Evolutionary conservation across 495 filamentous ascomycete genomes (phyloP).

Genomic region (Geopyxis carbonaria): DNA sequence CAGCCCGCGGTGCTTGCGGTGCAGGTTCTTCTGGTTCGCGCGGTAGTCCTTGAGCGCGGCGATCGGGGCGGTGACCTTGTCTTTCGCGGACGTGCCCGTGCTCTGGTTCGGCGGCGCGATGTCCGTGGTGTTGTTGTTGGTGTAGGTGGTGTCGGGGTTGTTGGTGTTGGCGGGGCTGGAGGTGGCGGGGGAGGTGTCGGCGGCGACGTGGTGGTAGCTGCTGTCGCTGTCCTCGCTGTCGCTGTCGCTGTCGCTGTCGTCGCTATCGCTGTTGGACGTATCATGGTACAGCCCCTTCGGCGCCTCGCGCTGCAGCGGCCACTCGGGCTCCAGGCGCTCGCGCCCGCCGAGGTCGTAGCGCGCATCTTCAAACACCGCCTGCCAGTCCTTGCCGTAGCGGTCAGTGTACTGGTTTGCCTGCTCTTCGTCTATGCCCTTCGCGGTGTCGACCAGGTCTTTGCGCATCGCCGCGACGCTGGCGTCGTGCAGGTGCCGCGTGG

Average conservation of each 20-base stretch:
- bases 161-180: too few species aligned
- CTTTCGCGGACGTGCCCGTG: too few species aligned
- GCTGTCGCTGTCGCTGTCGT: slow-evolving; percentile 21
- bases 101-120: too few species aligned
- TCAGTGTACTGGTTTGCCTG: slow-evolving; percentile 64
- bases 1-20: slow-evolving; percentile 51
- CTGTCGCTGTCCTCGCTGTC: slow-evolving; percentile 24
- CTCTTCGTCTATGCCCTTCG: slow-evolving; percentile 26
- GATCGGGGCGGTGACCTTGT: slow-evolving; percentile 26
- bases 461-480: slow-evolving; percentile 57
- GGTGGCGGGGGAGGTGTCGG: too few species aligned
- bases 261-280: not conserved
- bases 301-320: slow-evolving; percentile 36
- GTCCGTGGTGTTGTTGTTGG: too few species aligned
- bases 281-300: slow-evolving; percentile 29
- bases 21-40: slow-evolving; percentile 42
- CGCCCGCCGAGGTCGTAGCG: slow-evolving; percentile 28
- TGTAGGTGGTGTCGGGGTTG: too few species aligned
- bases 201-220: slow-evolving; percentile 16
- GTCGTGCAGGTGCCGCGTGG: slow-evolving; percentile 57
- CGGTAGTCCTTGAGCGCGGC: slow-evolving; percentile 34
- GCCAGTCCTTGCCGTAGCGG: slow-evolving; percentile 73
- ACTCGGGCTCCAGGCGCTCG: slow-evolving; percentile 29
- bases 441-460: slow-evolving; percentile 55
- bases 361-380: slow-evolving; percentile 61